Conservation (phyloP, 352 stramenopile genomes). For the Phytophthora litchii region DNA sequence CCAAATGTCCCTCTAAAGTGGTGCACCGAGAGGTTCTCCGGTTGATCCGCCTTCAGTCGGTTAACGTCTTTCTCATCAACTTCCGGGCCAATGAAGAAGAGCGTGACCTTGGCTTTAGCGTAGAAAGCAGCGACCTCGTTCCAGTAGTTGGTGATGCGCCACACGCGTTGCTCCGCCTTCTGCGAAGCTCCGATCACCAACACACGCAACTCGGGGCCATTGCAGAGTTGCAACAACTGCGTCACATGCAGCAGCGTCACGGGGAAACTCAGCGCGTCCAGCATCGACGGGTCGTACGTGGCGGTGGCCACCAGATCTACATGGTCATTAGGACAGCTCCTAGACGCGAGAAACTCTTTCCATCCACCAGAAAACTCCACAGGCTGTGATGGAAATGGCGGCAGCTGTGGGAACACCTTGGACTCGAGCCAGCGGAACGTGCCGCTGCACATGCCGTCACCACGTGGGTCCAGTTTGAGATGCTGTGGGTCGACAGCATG, state of each 20-base stretch:
- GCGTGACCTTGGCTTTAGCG: conserved; percentile 32
- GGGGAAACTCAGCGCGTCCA: conserved; percentile 79
- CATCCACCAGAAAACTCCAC: conserved; percentile 46
- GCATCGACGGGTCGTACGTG: conserved; percentile 61
- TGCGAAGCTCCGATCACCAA: conserved; percentile 65
- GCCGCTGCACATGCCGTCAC: conserved; percentile 81
- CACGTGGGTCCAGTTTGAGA: conserved; percentile 65
- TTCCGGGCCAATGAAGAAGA: conserved; percentile 76
- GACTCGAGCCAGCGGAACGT: conserved; percentile 80
- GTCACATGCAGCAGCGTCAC: conserved; percentile 62
- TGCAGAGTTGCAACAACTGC: conserved; percentile 40
- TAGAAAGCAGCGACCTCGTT: conserved; percentile 54
- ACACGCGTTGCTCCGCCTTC: conserved; percentile 78
- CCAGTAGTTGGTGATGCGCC: conserved; percentile 74
- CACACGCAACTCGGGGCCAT: conserved; percentile 32
- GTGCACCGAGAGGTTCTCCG: conserved; percentile 33
- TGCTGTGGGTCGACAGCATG: conserved; percentile 29
- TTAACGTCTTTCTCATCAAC: conserved; percentile 28
- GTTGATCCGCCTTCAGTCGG: conserved; percentile 5
- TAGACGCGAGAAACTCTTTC: conserved; percentile 53
- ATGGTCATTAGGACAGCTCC: conserved; percentile 21
- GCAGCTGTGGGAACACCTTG: conserved; percentile 58
- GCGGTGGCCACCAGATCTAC: conserved; percentile 45
- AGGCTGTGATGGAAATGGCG: conserved; percentile 17
- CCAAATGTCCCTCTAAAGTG: conserved; percentile 61